phyloP scores from a whole-genome alignment of 2,329 filamentous ascomycete species.

The Stachybotrys chartarum region DNA sequence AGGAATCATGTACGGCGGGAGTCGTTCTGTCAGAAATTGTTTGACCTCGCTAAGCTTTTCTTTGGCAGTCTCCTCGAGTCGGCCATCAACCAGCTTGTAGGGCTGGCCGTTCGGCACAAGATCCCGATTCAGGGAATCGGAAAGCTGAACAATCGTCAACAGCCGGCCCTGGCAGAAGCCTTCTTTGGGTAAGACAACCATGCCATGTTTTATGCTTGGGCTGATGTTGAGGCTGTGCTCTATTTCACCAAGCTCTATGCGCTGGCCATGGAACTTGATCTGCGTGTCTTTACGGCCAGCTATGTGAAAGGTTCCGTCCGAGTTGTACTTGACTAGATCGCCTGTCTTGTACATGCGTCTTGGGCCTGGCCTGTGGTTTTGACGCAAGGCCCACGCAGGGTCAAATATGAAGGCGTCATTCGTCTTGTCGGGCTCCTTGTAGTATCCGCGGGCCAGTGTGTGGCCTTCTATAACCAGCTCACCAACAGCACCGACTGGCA shows the following conservation, averaged over 20 bases:
- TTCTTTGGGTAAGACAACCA: constrained; percentile 8
- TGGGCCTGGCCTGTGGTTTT: background rate
- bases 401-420: constrained; percentile 17
- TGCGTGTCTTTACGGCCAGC: constrained; percentile 19
- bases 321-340: constrained; percentile 16
- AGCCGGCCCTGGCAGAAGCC: constrained; percentile 10
- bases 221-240: constrained; percentile 17
- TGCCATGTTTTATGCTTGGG: constrained; percentile 11
- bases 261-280: constrained; percentile 25
- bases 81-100: constrained; percentile 5
- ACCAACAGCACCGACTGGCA: constrained; percentile 20
- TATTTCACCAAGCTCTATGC: constrained; percentile 23
- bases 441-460: constrained; percentile 42
- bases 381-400: constrained; percentile 6
- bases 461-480: constrained; percentile 27
- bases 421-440: constrained; percentile 30
- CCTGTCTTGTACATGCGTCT: constrained; percentile 13
- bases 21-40: constrained; percentile 6
- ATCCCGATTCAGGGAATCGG: background rate
- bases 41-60: constrained; percentile 7
- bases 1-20: constrained; percentile 14
- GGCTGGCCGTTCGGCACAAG: constrained; percentile 1
- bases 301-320: constrained; percentile 14
- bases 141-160: constrained; percentile 7
- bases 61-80: constrained; percentile 1